These are phyloP conservation scores for Tulasnella sp. DNA, from an alignment of 768 basidiomycete species.

Conservation along the genomic window DNA sequence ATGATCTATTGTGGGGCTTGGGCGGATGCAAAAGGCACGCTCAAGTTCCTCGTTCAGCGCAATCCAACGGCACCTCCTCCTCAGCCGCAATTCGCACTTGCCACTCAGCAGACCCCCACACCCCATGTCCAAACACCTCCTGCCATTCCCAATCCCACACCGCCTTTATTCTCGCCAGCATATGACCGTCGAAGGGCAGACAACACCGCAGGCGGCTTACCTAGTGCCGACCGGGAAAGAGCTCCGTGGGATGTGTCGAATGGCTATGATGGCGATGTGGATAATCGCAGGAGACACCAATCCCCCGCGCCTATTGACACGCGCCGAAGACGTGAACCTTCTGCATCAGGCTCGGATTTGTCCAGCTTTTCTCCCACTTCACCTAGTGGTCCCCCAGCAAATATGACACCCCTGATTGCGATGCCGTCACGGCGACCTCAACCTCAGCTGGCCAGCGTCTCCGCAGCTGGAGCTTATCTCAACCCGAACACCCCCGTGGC, in stretches of 20 bases:
- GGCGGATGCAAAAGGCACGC: conserved; percentile 72
- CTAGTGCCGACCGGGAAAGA: conserved; percentile 9
- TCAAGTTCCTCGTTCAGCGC: conserved; percentile 80
- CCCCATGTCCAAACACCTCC: conserved; percentile 15
- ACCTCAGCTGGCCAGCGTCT: conserved; percentile 32
- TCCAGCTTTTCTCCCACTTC: conserved; percentile 21
- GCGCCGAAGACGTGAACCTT: conserved; percentile 35
- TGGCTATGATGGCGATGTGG: conserved; percentile 28
- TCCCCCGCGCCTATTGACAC: conserved; percentile 47
- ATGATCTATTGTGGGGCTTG: conserved; percentile 65
- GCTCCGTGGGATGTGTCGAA: conserved; percentile 25
- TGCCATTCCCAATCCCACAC: conserved; percentile 1
- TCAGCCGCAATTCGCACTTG: conserved; percentile 9
- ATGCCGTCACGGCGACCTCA: conserved; percentile 11
- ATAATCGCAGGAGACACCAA: conserved; percentile 4
- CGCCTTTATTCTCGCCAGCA: conserved; percentile 14
- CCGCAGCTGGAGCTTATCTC: conserved; percentile 39
- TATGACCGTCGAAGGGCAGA: conserved; percentile 11
- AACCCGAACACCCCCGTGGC: conserved; percentile 40
- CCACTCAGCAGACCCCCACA: neutral
- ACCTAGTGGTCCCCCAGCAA: conserved; percentile 1
- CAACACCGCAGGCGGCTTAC: neutral
- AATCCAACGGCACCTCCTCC: conserved; percentile 35
- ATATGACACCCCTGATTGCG: neutral
- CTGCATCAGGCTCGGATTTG: conserved; percentile 26